Conservation (phyloP, 192 early-diverging fungal genomes). For the Lunasporangiospora selenospora region DNA sequence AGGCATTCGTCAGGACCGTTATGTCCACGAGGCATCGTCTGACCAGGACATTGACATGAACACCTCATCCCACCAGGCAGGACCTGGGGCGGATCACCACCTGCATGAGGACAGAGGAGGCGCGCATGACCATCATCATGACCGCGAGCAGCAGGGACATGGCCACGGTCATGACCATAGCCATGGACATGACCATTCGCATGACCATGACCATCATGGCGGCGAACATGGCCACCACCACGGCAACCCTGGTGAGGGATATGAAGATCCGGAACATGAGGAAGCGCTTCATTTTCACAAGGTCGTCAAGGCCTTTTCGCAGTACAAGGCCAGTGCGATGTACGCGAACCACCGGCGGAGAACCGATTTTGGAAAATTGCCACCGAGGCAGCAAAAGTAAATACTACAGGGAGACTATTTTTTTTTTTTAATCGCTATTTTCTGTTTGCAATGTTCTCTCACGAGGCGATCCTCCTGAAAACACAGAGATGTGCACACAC, state of each 20-base stretch:
- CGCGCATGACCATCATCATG: conserved; percentile 15
- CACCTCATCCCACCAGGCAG: background rate
- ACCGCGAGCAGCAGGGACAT: too few species aligned
- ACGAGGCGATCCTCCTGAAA: too few species aligned
- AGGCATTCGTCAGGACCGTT: conserved; percentile 12
- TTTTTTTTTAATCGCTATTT: background rate
- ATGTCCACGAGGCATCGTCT: background rate
- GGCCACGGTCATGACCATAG: conserved; percentile 15
- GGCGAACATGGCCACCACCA: too few species aligned
- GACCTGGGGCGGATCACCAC: background rate
- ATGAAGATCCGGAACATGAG: conserved; percentile 29
- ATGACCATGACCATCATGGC: background rate
- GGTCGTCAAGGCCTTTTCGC: conserved; percentile 63
- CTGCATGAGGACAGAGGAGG: conserved; percentile 4
- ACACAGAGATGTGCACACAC: background rate
- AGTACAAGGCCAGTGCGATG: conserved; percentile 66
- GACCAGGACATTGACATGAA: conserved; percentile 12
- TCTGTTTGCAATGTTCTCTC: background rate
- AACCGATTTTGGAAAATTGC: conserved; percentile 62
- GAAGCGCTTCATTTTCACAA: conserved; percentile 58
- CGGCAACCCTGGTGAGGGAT: background rate
- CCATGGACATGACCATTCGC: too few species aligned
- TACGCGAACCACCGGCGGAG: conserved; percentile 68
- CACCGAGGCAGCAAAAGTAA: conserved; percentile 67
- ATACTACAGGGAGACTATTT: background rate